Percentiles rank a stretch among this genome's conserved stretches.
phyloP scores from a whole-genome alignment of 495 filamentous ascomycete genomes.

The Aspergillus sclerotiicarbonarius region DNA sequence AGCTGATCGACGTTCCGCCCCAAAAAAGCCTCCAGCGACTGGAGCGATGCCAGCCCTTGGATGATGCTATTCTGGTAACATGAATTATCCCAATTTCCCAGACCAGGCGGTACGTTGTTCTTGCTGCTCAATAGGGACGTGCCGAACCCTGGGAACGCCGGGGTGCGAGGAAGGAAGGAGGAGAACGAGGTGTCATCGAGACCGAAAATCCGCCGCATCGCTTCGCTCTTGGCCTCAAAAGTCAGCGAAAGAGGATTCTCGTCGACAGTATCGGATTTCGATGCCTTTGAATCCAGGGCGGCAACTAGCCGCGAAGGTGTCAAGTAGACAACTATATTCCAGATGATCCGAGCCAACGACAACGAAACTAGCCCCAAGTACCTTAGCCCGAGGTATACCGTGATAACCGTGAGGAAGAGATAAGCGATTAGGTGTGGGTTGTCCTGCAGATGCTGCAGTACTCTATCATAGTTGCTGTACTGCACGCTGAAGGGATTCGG shows the following conservation, averaged over 20 bases:
- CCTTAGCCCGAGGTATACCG: slow-evolving; percentile 28
- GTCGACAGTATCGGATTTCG: slow-evolving; percentile 23
- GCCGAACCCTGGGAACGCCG: slow-evolving; percentile 42
- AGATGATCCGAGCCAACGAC: slow-evolving; percentile 40
- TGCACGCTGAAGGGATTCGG: slow-evolving; percentile 30
- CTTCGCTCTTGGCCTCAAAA: slow-evolving; percentile 58
- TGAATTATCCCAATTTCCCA: slow-evolving; percentile 90
- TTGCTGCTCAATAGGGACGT: slow-evolving; percentile 38
- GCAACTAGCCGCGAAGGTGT: slow-evolving; percentile 60
- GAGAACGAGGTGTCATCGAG: slow-evolving; percentile 56
- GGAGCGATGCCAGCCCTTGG: slow-evolving; percentile 77
- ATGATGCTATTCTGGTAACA: slow-evolving; percentile 98
- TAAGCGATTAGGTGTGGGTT: slow-evolving; percentile 25
- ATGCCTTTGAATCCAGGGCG: slow-evolving; percentile 51
- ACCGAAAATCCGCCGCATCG: slow-evolving; percentile 64
- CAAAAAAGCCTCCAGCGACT: slow-evolving; percentile 55
- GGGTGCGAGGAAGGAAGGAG: slow-evolving; percentile 45
- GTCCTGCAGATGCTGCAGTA: slow-evolving; percentile 26
- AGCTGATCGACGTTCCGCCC: slow-evolving; percentile 42
- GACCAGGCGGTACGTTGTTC: slow-evolving; percentile 60
- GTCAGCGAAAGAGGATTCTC: slow-evolving; percentile 22
- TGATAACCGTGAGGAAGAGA: slow-evolving; percentile 21
- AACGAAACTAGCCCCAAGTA: slow-evolving; percentile 30
- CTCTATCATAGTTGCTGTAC: slow-evolving; percentile 37
- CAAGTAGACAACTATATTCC: slow-evolving; percentile 61